These are phyloP conservation scores for Achlya hypogyna DNA, from an alignment of 352 stramenopile genomes.

Conservation along the genomic window DNA sequence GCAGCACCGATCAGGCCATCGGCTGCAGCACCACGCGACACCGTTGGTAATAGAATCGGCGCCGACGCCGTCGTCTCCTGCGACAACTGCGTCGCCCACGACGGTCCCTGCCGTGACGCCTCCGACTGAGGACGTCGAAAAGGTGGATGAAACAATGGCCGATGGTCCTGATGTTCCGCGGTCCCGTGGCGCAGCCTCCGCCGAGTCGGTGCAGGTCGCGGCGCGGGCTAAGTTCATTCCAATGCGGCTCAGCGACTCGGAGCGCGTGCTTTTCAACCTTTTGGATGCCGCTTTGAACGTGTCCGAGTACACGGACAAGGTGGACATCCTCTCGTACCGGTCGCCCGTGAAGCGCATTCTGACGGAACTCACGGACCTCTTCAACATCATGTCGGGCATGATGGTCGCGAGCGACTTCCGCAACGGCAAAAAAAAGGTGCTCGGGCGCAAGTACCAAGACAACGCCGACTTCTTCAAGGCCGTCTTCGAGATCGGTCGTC, in stretches of 20 bases:
- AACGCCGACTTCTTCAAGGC: slow-evolving; percentile 74
- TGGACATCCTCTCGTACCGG: slow-evolving; percentile 73
- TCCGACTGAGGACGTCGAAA: slow-evolving; percentile 8
- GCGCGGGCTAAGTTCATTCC: slow-evolving; percentile 50
- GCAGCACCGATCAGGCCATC: slow-evolving; percentile 55
- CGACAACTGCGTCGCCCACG: not conserved
- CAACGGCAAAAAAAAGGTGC: slow-evolving; percentile 44
- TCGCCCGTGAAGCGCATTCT: slow-evolving; percentile 67
- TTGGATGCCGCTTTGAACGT: slow-evolving; percentile 75
- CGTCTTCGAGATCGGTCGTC: slow-evolving; percentile 87
- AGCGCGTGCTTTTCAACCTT: slow-evolving; percentile 67
- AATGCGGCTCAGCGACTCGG: slow-evolving; percentile 49
- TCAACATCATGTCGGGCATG: slow-evolving; percentile 54
- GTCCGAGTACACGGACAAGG: slow-evolving; percentile 90
- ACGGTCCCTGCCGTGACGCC: not conserved
- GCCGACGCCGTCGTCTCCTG: not conserved
- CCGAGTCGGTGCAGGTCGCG: no score
- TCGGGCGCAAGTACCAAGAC: slow-evolving; percentile 51
- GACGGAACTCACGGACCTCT: slow-evolving; percentile 51
- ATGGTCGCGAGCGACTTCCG: slow-evolving; percentile 55
- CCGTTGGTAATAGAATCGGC: slow-evolving; percentile 19
- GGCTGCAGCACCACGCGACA: slow-evolving; percentile 35
- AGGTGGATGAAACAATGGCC: slow-evolving; percentile 23
- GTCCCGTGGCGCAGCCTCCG: slow-evolving; percentile 25
- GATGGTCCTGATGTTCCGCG: slow-evolving; percentile 17